Conservation (phyloP, 805 yeast genomes). For the Barnettozyma californica region DNA sequence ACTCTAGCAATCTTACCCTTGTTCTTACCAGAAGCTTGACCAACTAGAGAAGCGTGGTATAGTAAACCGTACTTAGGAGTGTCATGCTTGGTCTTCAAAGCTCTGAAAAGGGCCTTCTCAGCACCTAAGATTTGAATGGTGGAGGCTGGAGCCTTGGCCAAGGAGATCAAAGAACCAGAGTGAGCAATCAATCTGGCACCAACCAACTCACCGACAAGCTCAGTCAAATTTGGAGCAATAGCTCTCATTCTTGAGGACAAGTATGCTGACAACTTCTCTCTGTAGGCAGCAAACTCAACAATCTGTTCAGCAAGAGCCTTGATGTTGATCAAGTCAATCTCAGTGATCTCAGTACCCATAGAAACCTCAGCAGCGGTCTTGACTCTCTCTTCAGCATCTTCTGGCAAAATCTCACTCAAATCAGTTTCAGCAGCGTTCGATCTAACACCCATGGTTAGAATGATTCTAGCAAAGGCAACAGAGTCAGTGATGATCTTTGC, state of each 20-base stretch:
- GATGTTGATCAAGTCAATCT: slow-evolving; percentile 81
- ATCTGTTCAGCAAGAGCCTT: slow-evolving; percentile 91
- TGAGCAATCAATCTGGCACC: slow-evolving; percentile 98
- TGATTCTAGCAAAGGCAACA: slow-evolving; percentile 91
- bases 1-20: slow-evolving; percentile 99
- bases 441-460: slow-evolving; percentile 90
- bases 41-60: slow-evolving; percentile 95
- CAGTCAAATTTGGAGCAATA: slow-evolving; percentile 95
- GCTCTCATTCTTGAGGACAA: slow-evolving; percentile 95
- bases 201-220: slow-evolving; percentile 93
- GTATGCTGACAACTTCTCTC: slow-evolving; percentile 93
- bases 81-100: slow-evolving; percentile 96
- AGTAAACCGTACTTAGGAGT: slow-evolving; percentile 97
- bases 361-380: slow-evolving; percentile 97
- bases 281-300: slow-evolving; percentile 91
- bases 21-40: slow-evolving; percentile 96
- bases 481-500: slow-evolving; percentile 96
- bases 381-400: slow-evolving; percentile 85
- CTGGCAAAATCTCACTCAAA: slow-evolving; percentile 85
- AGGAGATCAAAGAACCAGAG: slow-evolving; percentile 88
- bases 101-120: slow-evolving; percentile 97
- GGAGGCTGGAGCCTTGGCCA: slow-evolving; percentile 98
- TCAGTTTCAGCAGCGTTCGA: slow-evolving; percentile 88
- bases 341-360: slow-evolving; percentile 99
- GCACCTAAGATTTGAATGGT: slow-evolving; percentile 98